Percentiles rank a stretch among this genome's conserved stretches.
These are phyloP conservation scores for Spencermartinsiella europaea DNA, from an alignment of 805 yeast species.

Conservation along the genomic window DNA sequence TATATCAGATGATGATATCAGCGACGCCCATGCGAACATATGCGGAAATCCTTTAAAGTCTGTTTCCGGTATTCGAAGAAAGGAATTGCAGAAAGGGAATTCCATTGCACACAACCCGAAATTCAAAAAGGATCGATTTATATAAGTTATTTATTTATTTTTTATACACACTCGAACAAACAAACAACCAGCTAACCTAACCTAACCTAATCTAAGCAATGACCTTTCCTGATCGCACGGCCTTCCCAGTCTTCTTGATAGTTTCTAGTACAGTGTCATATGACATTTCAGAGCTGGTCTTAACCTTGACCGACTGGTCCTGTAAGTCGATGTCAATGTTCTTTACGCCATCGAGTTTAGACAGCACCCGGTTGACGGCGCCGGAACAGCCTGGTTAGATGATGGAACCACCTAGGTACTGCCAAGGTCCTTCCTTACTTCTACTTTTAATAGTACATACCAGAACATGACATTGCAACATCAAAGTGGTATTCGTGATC, in stretches of 20 bases:
- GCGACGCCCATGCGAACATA: too few species aligned
- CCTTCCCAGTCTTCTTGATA: constrained; percentile 88
- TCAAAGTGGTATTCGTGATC: constrained; percentile 66
- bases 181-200: too few species aligned
- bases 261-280: constrained; percentile 77
- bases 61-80: too few species aligned
- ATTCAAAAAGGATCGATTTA: too few species aligned
- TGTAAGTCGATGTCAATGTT: constrained; percentile 70
- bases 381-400: constrained; percentile 60
- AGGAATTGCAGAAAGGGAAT: too few species aligned
- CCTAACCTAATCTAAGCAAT: constrained; percentile 41
- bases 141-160: too few species aligned
- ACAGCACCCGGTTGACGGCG: constrained; percentile 76
- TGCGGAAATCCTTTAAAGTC: too few species aligned
- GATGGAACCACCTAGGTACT: background rate
- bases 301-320: constrained; percentile 75
- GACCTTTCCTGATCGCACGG: constrained; percentile 60
- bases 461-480: constrained; percentile 81
- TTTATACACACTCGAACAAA: too few species aligned
- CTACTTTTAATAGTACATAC: constrained; percentile 28
- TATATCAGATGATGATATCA: too few species aligned
- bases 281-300: constrained; percentile 47
- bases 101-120: too few species aligned
- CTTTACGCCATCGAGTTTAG: constrained; percentile 67
- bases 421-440: background rate